Evolutionary conservation across 2,329 filamentous ascomycete species (phyloP), one percentile per base, ranked within the genome.

Genomic region (Dryadomyces sulphureus): DNA sequence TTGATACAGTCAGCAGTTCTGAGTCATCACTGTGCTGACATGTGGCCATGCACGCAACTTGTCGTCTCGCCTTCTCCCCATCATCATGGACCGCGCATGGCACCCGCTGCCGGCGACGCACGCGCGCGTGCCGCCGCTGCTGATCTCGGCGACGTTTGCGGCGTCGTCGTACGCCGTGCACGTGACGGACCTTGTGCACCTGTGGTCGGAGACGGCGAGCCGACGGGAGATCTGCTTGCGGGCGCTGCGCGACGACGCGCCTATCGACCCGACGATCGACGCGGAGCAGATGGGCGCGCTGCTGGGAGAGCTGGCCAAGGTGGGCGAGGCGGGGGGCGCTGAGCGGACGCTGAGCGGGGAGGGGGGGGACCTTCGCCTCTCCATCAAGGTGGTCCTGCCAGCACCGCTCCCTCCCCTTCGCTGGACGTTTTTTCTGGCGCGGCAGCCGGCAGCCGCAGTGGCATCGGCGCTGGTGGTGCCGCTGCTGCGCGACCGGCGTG

Each of bases 211-310:
- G 61, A 67, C 60, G 8, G 62, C 88, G 20, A 71, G 77, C 47
- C 66, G 75, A 20, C 67, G 66, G n/a, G 68, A 66, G 11, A 81
- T 90, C 47, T 70, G 79, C 46, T 64, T 69, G 49, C 74, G 81
- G 49, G 81, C 77, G 25, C 67, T 75, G 47, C 63, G 72, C 21
- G 70, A 80, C 53, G 71, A 77, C 54, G 84, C 80, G 16, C 79
- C 74, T 50, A 87, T 90, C 50, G 83, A 90, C 57, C 79, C 84
- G 1, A 78, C 73, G 56, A 78, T 82, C 52, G 79, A 81, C 49
- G 65, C 69, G 0, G 73, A 77, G 43, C 84, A 90, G 55, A 75
- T 85, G 62, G 58, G 63, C 22, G 77, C 79, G 43, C 76, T 90
- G 44, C 64, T 89, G 14, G 67, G 73, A 20, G 79, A 81, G 43